phyloP scores from a whole-genome alignment of 2,329 filamentous ascomycete genomes.

The Ramichloridium luteum region DNA sequence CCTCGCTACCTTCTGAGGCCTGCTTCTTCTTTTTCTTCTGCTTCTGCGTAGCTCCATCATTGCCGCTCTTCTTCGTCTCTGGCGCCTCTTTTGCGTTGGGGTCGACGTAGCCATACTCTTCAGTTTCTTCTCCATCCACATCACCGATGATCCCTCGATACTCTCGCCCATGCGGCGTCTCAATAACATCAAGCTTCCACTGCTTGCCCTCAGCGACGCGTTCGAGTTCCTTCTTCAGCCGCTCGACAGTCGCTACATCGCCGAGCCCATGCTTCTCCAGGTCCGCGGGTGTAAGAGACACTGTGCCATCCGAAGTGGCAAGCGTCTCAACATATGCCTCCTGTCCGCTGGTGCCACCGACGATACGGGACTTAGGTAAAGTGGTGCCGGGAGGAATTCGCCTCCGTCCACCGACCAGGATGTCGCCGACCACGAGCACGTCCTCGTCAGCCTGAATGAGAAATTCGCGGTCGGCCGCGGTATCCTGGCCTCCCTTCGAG shows the following conservation, averaged over 20 bases:
- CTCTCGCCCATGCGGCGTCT: slow-evolving; percentile 52
- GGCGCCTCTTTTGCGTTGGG: slow-evolving; percentile 16
- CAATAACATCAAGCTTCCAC: slow-evolving; percentile 73
- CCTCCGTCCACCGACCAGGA: slow-evolving; percentile 45
- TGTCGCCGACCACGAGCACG: slow-evolving; percentile 39
- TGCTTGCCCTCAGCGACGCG: slow-evolving; percentile 56
- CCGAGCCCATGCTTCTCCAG: slow-evolving; percentile 50
- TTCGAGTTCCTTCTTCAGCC: slow-evolving; percentile 55
- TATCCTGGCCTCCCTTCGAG: too few species aligned
- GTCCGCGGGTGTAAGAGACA: slow-evolving; percentile 25
- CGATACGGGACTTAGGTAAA: slow-evolving; percentile 42
- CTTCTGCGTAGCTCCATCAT: slow-evolving; percentile 4
- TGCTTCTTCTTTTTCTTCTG: slow-evolving; percentile 5
- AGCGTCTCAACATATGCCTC: slow-evolving; percentile 42
- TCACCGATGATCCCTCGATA: slow-evolving; percentile 58
- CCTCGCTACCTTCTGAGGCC: slow-evolving; percentile 12
- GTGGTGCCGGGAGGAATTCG: slow-evolving; percentile 43
- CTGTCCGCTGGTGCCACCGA: slow-evolving; percentile 39
- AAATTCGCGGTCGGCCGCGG: too few species aligned
- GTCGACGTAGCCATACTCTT: neutral
- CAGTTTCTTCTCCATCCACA: slow-evolving; percentile 25
- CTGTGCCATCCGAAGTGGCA: slow-evolving; percentile 45
- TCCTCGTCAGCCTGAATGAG: too few species aligned
- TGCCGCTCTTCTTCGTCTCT: slow-evolving; percentile 12
- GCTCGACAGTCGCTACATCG: slow-evolving; percentile 58